Base-by-base conservation (phyloP, 176 grass and related monocot genomes). In the Triticum monococcum region DNA sequence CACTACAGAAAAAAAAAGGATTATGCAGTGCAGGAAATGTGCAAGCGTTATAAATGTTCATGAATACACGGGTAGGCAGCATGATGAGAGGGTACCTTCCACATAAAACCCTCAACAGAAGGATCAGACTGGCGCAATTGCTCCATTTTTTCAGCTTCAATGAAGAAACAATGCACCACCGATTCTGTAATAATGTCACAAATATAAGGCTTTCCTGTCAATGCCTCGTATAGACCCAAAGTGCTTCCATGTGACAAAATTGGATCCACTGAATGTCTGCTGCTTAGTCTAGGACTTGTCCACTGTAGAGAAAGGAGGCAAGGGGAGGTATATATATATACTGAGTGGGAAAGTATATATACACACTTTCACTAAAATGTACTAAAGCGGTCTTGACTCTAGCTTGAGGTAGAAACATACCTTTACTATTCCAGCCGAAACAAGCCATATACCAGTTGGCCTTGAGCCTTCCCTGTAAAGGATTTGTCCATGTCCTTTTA, bases 171-270 rank as follows among this genome's bases (percentile, higher is more conserved):
- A 10, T 95, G 88, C 65, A 89, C 91, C 26, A 92, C 84, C 12
- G 96, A 98, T 59, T 98, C 93, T 11, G 96, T 89, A 26, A 89
- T 87, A 85, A 95, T 89, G 50, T 95, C 91, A 81, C 96, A 98
- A 45, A 98, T 89, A 83, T 94, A 94, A 78, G 89, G 90, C 75
- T 95, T 95, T 80, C 96, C 91, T 79, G 40, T 88, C 77, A 98
- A 86, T 64, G 92, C 93, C 89, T 98, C 96, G 67, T 92, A 98
- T 26, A 98, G 50, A 78, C 93, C 96, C 83, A 98, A 87, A 40
- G 96, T 95, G 80, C 52, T 98, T 77, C 93, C 91, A 80, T 95
- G 93, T 84, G 91, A 93, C 30, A 95, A 89, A 75, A 90, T 89
- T 83, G 96, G 93, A 93, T 98, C 87, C 68, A 92, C 79, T 5